Evolutionary conservation across 345 rosid species (phyloP).

Genomic region (Mangifera indica): DNA sequence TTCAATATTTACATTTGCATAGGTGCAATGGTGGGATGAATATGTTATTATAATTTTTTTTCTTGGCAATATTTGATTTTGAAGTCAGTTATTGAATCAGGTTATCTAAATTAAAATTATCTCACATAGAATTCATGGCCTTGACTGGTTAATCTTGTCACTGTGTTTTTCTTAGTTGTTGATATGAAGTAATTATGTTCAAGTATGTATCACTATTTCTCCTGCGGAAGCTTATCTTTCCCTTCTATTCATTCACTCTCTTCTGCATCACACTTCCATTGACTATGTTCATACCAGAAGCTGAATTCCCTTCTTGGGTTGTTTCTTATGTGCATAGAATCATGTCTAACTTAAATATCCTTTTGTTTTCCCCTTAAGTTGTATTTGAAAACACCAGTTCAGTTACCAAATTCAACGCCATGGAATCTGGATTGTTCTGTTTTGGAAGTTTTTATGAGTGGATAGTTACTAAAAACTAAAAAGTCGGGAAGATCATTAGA

Average conservation of each 20-base stretch:
- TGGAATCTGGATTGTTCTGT: constrained; percentile 82
- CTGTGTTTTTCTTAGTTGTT: neutral
- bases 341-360: constrained; percentile 79
- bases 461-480: constrained; percentile 92
- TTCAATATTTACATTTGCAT: too few relatives aligned
- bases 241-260: constrained; percentile 91
- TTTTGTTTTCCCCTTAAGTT: constrained; percentile 79
- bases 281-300: constrained; percentile 90
- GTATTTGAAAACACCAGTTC: constrained; percentile 97
- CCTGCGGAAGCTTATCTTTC: constrained; percentile 79
- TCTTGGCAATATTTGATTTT: too few relatives aligned
- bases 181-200: neutral
- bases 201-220: constrained; percentile 50
- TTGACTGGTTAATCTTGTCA: neutral
- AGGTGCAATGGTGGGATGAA: neutral
- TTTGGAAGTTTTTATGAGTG: constrained; percentile 88
- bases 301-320: constrained; percentile 89
- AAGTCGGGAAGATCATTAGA: constrained; percentile 90
- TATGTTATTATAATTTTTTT: too few relatives aligned
- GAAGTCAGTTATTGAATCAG: neutral
- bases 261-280: constrained; percentile 90
- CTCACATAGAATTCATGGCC: neutral
- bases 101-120: neutral
- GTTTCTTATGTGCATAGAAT: constrained; percentile 83
- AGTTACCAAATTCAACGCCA: constrained; percentile 92